Base-by-base conservation (phyloP, 208 protist species). In the Wallacemonas collosoma region DNA sequence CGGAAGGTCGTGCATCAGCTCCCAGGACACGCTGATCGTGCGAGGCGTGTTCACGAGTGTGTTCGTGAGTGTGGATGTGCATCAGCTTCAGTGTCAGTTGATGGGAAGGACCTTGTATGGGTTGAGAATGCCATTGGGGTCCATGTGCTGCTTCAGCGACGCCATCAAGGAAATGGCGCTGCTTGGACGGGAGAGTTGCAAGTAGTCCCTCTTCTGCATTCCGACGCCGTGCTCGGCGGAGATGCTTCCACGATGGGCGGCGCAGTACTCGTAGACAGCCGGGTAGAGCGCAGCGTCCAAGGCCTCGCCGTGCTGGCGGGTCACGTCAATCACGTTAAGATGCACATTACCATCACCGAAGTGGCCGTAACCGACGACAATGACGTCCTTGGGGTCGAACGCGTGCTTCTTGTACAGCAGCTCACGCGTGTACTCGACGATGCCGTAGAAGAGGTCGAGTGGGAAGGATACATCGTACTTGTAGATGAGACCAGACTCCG, bases 261-360 rank as follows among this genome's bases (percentile, higher is more conserved):
- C 82, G 65, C 82, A 88, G 77, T 88, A 90, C 48, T 88, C 85
- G 73, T 91, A 93, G 57, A 91, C 86, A 15, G 77, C 83, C 0
- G 89, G 86, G 77, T 91, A 88, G 35, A 91, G 76, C 39, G 71
- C 76, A n/a, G 63, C 76, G 17, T 90, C 80, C 14, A 90, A 75
- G 62, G 73, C 71, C 39, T 83, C 78, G 36, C 50, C 67, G 61
- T 93, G 82, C 41, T 66, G 75, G 48, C 83, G 81, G 35, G 82
- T 90, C 17, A 72, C 38, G 78, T 94, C 74, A 51, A 95, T 56
- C 72, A 99, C 88, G 77, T 99, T 99, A 35, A 99, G 73, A 75
- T 99, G 98, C 17, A 99, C 75, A 84, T 99, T 99, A 61, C 96
- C 95, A 78, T 99, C 98, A 39, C 98, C 98, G 60, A 99, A 89